Evolutionary conservation across 2,329 filamentous ascomycete genomes (phyloP).

Genomic region (Diplodia seriata): DNA sequence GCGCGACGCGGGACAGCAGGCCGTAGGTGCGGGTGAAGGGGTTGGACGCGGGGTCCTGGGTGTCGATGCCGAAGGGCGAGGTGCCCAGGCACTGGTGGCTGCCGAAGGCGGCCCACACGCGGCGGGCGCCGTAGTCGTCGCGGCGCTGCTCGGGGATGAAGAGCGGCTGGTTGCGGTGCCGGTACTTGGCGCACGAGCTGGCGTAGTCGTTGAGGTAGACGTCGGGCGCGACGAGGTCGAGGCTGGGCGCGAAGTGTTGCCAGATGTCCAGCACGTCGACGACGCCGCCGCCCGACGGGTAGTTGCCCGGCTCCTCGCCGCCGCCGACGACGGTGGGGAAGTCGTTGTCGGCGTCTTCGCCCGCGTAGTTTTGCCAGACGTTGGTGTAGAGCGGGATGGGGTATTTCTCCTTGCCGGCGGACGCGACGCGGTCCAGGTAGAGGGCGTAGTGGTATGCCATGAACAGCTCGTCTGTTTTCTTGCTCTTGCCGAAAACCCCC

Average conservation of each 20-base stretch:
- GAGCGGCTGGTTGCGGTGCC: constrained; percentile 53
- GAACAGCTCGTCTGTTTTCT: constrained; percentile 55
- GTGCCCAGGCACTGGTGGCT: constrained; percentile 51
- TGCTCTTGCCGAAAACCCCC: constrained; percentile 50
- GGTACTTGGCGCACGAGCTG: constrained; percentile 53
- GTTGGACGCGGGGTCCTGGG: constrained; percentile 43
- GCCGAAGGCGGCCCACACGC: constrained; percentile 54
- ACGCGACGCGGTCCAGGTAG: constrained; percentile 52
- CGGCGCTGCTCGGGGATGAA: constrained; percentile 62
- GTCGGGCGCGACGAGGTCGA: constrained; percentile 58
- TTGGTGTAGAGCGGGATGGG: constrained; percentile 55
- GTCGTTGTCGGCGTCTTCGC: constrained; percentile 42
- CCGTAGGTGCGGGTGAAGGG: constrained; percentile 52
- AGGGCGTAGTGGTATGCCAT: constrained; percentile 56
- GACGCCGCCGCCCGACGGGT: constrained; percentile 57
- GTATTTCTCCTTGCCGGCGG: constrained; percentile 52
- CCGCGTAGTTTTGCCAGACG: constrained; percentile 55
- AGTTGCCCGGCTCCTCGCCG: constrained; percentile 53
- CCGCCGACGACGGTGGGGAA: constrained; percentile 53
- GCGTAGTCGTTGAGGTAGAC: constrained; percentile 59
- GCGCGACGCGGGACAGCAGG: constrained; percentile 46
- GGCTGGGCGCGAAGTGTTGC: constrained; percentile 50
- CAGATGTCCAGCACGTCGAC: constrained; percentile 56
- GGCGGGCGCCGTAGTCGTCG: constrained; percentile 54
- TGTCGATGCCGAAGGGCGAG: constrained; percentile 55